These are phyloP conservation scores for Arthroderma sp. DNA, from an alignment of 2,329 filamentous ascomycete species.

Conservation along the genomic window DNA sequence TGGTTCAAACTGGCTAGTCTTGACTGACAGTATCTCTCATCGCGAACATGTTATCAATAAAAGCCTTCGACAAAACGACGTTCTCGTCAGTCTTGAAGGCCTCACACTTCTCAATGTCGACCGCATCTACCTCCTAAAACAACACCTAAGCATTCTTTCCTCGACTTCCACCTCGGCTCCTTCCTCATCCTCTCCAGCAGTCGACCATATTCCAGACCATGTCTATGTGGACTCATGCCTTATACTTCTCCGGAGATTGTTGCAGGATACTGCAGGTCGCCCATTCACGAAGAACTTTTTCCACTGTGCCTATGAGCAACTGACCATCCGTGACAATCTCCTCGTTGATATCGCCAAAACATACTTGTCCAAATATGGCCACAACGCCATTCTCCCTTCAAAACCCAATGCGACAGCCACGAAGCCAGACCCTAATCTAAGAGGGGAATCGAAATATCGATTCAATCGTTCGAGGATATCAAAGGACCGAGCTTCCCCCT, in stretches of 20 bases:
- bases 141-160: conserved; percentile 27
- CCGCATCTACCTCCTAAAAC: conserved; percentile 33
- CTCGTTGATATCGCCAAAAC: conserved; percentile 23
- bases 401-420: conserved; percentile 7
- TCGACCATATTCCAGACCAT: conserved; percentile 16
- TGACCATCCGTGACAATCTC: conserved; percentile 25
- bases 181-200: neutral
- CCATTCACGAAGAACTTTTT: conserved; percentile 33
- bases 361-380: conserved; percentile 22
- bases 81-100: conserved; percentile 32
- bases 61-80: conserved; percentile 32
- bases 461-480: too few species aligned
- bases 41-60: conserved; percentile 28
- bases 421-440: conserved; percentile 10
- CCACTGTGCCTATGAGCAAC: conserved; percentile 30
- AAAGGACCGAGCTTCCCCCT: neutral
- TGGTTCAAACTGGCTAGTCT: conserved; percentile 25
- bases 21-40: conserved; percentile 13
- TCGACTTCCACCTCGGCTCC: conserved; percentile 10
- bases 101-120: conserved; percentile 32
- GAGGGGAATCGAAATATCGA: conserved; percentile 11
- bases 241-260: conserved; percentile 27
- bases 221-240: conserved; percentile 28
- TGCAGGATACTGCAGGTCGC: conserved; percentile 27
- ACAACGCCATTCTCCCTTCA: conserved; percentile 27